Percentiles rank a stretch among this genome's conserved stretches.
Evolutionary conservation across 768 basidiomycete genomes (phyloP).

Genomic region (Boletus tylopilopsis): DNA sequence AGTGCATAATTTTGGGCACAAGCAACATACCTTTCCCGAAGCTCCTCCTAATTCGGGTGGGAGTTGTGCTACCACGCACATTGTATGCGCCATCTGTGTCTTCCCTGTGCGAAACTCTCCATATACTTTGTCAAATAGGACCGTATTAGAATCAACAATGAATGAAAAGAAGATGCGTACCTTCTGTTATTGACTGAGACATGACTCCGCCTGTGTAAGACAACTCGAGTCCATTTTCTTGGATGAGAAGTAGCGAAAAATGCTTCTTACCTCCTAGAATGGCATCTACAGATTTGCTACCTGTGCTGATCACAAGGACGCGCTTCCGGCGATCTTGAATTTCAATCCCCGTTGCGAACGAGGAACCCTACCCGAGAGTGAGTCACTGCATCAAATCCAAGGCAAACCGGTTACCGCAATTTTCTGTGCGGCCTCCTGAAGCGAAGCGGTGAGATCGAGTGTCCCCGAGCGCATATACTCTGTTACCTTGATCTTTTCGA

Average conservation of each 20-base stretch:
- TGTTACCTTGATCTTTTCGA: conserved; percentile 89
- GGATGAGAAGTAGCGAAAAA: background rate
- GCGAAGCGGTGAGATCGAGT: background rate
- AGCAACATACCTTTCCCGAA: conserved; percentile 64
- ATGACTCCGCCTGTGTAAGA: conserved; percentile 66
- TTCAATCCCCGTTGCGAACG: conserved; percentile 89
- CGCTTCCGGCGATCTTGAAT: conserved; percentile 82
- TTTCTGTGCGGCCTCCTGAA: conserved; percentile 85
- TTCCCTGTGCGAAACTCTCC: conserved; percentile 97
- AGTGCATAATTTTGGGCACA: background rate
- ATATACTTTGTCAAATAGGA: conserved; percentile 55
- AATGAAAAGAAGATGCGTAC: conserved; percentile 30
- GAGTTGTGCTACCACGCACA: conserved; percentile 87
- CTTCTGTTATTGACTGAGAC: conserved; percentile 94
- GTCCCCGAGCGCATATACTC: conserved; percentile 14
- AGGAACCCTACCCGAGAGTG: conserved; percentile 61
- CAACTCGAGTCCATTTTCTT: background rate
- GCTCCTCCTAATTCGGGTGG: conserved; percentile 90
- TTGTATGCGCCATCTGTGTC: conserved; percentile 93
- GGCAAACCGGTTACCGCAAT: conserved; percentile 50
- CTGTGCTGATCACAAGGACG: conserved; percentile 84
- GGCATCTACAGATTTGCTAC: conserved; percentile 86
- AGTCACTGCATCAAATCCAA: background rate
- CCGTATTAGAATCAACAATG: background rate
- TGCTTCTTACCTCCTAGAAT: conserved; percentile 74